phyloP scores from a whole-genome alignment of 192 early-diverging fungal genomes.

The Backusella westeae region DNA sequence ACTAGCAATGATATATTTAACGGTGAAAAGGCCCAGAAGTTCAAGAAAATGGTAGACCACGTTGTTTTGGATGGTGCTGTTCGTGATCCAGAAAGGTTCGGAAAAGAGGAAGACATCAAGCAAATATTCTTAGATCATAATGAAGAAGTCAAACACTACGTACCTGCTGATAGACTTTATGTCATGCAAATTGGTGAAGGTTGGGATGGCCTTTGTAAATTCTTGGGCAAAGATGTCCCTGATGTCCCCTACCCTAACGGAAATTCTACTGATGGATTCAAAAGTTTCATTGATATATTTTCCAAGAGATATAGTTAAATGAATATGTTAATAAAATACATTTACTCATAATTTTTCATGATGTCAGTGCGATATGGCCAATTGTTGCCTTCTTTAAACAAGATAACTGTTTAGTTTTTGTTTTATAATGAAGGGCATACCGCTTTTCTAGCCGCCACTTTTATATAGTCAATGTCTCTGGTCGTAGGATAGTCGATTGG shows the following conservation, averaged over 20 bases:
- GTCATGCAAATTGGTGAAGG: constrained; percentile 25
- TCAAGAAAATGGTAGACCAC: background rate
- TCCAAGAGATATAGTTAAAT: background rate
- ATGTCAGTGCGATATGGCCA: too few species aligned
- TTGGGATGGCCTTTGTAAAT: constrained; percentile 28
- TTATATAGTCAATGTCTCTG: too few species aligned
- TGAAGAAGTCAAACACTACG: constrained; percentile 14
- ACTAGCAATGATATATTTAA: background rate
- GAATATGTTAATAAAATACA: background rate
- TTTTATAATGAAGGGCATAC: too few species aligned
- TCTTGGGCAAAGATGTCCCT: constrained; percentile 24
- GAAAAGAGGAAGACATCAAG: background rate
- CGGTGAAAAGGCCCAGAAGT: background rate
- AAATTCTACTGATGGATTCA: background rate
- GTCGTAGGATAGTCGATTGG: too few species aligned
- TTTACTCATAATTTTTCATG: background rate
- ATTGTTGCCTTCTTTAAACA: too few species aligned
- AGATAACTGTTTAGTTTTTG: too few species aligned
- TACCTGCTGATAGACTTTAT: constrained; percentile 21
- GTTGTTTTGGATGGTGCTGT: background rate
- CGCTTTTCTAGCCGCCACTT: too few species aligned
- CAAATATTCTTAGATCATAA: constrained; percentile 6
- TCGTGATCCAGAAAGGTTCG: background rate
- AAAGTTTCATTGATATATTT: background rate
- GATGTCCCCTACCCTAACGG: constrained; percentile 12